Percentiles rank a stretch among this genome's conserved stretches.
Conservation (phyloP, 345 rosid species). For the Eucalyptus marginata region DNA sequence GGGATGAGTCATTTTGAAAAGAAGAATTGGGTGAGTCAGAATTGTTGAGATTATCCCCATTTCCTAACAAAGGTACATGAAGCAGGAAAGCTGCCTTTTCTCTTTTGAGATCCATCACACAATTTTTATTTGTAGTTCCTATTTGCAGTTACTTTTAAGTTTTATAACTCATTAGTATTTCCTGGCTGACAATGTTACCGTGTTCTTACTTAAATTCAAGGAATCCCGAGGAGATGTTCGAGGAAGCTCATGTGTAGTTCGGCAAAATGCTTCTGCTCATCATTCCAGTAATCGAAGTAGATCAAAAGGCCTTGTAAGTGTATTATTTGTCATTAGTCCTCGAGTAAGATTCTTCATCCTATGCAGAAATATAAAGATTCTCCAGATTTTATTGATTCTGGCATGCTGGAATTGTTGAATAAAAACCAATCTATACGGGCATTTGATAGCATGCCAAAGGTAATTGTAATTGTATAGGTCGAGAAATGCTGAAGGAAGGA, state of each 20-base stretch:
- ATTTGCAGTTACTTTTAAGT: not conserved
- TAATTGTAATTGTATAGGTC: not conserved
- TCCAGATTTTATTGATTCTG: not conserved
- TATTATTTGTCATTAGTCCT: not conserved
- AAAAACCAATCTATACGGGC: too few species aligned
- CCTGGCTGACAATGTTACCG: not conserved
- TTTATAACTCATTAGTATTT: too few species aligned
- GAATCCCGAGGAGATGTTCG: not conserved
- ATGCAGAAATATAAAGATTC: not conserved
- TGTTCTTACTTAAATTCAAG: not conserved
- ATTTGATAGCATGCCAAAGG: not conserved
- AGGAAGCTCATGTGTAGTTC: too few species aligned
- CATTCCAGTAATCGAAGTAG: too few species aligned
- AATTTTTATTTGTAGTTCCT: not conserved
- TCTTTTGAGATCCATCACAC: not conserved
- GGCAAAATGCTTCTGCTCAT: not conserved
- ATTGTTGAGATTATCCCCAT: too few species aligned
- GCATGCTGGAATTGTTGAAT: not conserved
- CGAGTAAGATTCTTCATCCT: not conserved
- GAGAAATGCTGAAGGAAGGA: not conserved
- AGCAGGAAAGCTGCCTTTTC: not conserved
- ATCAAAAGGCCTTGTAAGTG: not conserved
- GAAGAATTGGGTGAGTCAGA: not conserved
- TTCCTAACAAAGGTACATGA: too few species aligned
- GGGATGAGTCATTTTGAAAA: too few species aligned